Conservation (phyloP, 306 rosid species). For the Sphenostylis stenocarpa region DNA sequence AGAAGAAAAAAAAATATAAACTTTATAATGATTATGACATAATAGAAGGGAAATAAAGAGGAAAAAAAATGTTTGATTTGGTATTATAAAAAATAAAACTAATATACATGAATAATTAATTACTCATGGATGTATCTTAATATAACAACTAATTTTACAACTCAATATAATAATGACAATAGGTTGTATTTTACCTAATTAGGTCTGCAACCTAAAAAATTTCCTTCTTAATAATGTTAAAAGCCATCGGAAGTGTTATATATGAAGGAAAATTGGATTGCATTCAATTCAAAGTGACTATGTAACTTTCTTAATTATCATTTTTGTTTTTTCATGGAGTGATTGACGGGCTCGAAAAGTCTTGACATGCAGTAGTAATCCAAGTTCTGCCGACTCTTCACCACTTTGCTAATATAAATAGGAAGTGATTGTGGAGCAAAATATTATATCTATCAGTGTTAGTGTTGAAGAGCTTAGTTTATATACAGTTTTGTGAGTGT, state of each 20-base stretch:
- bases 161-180: no score
- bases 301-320: background rate
- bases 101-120: no score
- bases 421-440: background rate
- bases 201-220: no score
- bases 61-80: no score
- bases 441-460: background rate
- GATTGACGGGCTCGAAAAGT: constrained; percentile 33
- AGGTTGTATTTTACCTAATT: no score
- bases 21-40: no score
- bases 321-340: constrained; percentile 17
- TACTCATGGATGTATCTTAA: no score
- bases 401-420: constrained; percentile 17
- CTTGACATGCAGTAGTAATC: background rate
- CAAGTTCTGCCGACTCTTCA: background rate
- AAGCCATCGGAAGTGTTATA: background rate
- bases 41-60: no score
- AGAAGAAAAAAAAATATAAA: no score
- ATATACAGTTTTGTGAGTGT: background rate
- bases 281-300: no score
- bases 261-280: background rate
- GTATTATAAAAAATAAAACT: no score
- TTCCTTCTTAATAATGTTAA: background rate
- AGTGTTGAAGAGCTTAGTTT: background rate
- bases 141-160: no score